Percentiles rank a stretch among this genome's conserved stretches.
Evolutionary conservation across 257 asterid genomes (phyloP).

Genomic region (Coffea eugenioides): DNA sequence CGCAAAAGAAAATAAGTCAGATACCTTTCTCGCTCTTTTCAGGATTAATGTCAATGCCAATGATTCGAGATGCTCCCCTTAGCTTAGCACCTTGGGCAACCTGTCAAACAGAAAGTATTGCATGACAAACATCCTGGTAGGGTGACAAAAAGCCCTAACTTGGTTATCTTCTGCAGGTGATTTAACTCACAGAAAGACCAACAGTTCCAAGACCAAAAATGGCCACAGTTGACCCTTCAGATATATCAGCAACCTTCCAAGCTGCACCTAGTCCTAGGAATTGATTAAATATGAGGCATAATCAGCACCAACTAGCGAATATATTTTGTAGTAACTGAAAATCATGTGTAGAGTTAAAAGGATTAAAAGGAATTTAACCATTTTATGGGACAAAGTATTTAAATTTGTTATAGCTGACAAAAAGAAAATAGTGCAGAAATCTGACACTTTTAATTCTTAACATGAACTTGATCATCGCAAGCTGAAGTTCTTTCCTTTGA

Average conservation of each 20-base stretch:
- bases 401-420: background rate
- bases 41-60: constrained; percentile 79
- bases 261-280: constrained; percentile 93
- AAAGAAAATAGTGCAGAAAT: background rate
- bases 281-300: constrained; percentile 13
- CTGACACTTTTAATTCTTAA: background rate
- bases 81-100: constrained; percentile 93
- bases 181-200: constrained; percentile 84
- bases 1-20: constrained; percentile 6
- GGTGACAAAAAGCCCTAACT: background rate
- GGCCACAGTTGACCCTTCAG: constrained; percentile 78
- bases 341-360: constrained; percentile 11
- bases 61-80: constrained; percentile 85
- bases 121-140: background rate
- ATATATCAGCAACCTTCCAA: constrained; percentile 90
- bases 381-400: no score
- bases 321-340: constrained; percentile 5
- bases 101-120: constrained; percentile 36
- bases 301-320: constrained; percentile 14
- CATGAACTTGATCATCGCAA: background rate
- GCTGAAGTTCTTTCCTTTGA: background rate
- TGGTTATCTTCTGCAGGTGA: background rate
- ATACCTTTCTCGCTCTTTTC: constrained; percentile 67
- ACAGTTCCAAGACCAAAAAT: constrained; percentile 97
- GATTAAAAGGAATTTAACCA: background rate